Evolutionary conservation across 2,329 filamentous ascomycete genomes (phyloP), one percentile per base, ranked within the genome.

Genomic region (Penicillium brevicompactum): DNA sequence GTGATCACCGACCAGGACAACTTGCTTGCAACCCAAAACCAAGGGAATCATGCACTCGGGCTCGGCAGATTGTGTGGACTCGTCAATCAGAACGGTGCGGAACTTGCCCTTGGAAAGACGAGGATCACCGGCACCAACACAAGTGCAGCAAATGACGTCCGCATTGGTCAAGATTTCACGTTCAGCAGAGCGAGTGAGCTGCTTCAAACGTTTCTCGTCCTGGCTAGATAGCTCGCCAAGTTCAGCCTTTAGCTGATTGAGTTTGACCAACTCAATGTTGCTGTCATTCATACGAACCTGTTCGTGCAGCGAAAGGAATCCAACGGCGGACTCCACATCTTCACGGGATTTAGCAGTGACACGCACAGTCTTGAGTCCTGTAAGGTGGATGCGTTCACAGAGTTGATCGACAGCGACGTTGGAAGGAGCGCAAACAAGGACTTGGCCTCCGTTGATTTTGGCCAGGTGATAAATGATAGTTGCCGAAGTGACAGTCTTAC

Each of bases 11-110:
- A 99, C 94, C 34, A 99, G 84, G n/a, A 99, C 94, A 47, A 97
- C 92, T 74, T 99, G 94, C 79, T 99, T 99, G 81, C 94, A 99
- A 48, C 94, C 94, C 21, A 99, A 83, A 31, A 99, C 93, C 40
- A 99, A 81, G 16, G 94, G 94, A 66, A 99, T 99, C 91, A 99
- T 96, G 74, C 94, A 99, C 74, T 99, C 94, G 0, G 94, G 94
- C 73, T 99, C 94, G 2, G 94, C 94, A 14, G 94, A 97, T 71
- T 99, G 94, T 1, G 94, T 99, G 42, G 93, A 97, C 76, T 99
- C 94, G 70, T 99, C 94, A 63, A 99, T 97, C 40, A 99, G 82
- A 18, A 99, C 94, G 61, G 96, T 99, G 60, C 94, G 88, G 80
- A 99, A 99, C 76, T 97, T 97, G 84, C 97, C 91, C 79, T 97